phyloP scores from a whole-genome alignment of 1,284 basidiomycete genomes.

The Ustilago tritici region DNA sequence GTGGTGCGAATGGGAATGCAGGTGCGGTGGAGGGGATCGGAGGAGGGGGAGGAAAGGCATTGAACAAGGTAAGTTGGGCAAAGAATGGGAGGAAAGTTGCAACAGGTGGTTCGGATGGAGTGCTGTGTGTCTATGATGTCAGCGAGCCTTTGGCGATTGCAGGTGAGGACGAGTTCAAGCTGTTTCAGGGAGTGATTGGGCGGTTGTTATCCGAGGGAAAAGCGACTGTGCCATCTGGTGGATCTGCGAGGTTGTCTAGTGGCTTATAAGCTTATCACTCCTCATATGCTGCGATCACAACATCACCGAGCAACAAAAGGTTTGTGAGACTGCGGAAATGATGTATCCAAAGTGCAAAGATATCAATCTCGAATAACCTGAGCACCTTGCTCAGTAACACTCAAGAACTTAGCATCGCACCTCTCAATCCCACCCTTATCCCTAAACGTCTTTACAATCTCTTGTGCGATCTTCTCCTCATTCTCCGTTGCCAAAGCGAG shows the following conservation, averaged over 20 bases:
- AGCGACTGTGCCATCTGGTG: background rate
- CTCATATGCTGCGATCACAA: background rate
- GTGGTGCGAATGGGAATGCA: background rate
- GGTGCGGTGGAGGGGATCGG: background rate
- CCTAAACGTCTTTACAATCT: slow-evolving; percentile 60
- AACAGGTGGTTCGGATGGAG: slow-evolving; percentile 90
- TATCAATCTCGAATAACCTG: slow-evolving; percentile 12
- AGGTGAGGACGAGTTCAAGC: slow-evolving; percentile 53
- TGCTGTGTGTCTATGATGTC: slow-evolving; percentile 84
- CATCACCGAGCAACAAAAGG: background rate
- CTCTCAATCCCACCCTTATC: slow-evolving; percentile 55
- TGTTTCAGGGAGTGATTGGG: slow-evolving; percentile 50
- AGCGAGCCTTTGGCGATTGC: slow-evolving; percentile 37
- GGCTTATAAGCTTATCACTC: too few species aligned
- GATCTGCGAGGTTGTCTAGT: background rate
- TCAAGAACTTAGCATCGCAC: slow-evolving; percentile 61
- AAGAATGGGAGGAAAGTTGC: slow-evolving; percentile 86
- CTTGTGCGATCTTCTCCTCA: slow-evolving; percentile 55
- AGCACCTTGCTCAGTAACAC: slow-evolving; percentile 64
- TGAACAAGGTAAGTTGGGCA: slow-evolving; percentile 97
- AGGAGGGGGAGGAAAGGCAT: slow-evolving; percentile 72
- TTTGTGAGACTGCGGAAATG: too few species aligned
- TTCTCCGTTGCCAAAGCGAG: slow-evolving; percentile 87
- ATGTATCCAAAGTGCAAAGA: too few species aligned
- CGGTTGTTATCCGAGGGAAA: slow-evolving; percentile 10